Evolutionary conservation across 805 yeast genomes (phyloP).

Genomic region (Metschnikowia baotianmanensis): DNA sequence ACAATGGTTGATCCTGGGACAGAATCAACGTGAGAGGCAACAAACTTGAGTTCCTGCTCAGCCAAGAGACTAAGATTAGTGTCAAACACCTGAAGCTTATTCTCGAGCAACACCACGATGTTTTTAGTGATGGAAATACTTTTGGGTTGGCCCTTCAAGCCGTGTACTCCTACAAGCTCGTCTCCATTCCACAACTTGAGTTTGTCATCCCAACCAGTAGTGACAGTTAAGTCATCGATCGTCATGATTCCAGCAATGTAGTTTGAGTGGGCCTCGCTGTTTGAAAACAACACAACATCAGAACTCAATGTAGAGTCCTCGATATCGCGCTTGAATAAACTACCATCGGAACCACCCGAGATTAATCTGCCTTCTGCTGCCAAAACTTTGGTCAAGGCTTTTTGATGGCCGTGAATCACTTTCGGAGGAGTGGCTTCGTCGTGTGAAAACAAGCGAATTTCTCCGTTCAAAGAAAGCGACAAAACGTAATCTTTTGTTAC

Average conservation of each 20-base stretch:
- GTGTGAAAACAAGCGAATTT: constrained; percentile 55
- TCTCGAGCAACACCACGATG: constrained; percentile 31
- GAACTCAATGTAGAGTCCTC: constrained; percentile 13
- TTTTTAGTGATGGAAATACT: constrained; percentile 25
- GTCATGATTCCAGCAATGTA: constrained; percentile 54
- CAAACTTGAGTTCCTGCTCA: constrained; percentile 22
- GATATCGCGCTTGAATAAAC: constrained; percentile 58
- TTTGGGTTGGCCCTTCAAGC: constrained; percentile 36
- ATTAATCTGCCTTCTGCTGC: constrained; percentile 29
- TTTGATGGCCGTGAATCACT: constrained; percentile 73
- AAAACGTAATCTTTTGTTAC: constrained; percentile 59
- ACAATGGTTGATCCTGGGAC: constrained; percentile 22
- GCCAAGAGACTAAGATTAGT: constrained; percentile 12
- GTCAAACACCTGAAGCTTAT: constrained; percentile 26
- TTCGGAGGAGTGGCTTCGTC: constrained; percentile 34
- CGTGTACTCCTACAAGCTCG: constrained; percentile 12
- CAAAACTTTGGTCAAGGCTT: constrained; percentile 64
- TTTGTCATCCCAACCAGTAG: constrained; percentile 91
- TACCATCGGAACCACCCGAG: constrained; percentile 85
- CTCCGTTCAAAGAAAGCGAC: constrained; percentile 70
- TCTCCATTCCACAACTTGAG: constrained; percentile 42
- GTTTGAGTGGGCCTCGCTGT: constrained; percentile 55
- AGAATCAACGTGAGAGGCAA: constrained; percentile 26
- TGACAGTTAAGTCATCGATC: constrained; percentile 30
- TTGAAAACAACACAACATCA: constrained; percentile 12